phyloP scores from a whole-genome alignment of 352 stramenopile genomes.

The Pythium chondricola region DNA sequence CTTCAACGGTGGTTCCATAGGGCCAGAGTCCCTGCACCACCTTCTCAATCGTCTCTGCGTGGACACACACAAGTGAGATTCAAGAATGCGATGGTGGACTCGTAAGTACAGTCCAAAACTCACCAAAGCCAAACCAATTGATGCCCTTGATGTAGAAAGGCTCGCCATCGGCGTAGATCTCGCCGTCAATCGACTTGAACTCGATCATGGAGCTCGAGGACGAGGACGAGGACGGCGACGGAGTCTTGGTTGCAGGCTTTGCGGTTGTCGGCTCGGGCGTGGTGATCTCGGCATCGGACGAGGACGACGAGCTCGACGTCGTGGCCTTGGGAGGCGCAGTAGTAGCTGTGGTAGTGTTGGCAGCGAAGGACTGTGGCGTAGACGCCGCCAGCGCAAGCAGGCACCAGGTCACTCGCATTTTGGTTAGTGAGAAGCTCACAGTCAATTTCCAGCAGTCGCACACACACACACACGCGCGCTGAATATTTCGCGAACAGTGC shows the following conservation, averaged over 20 bases:
- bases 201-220: constrained; percentile 28
- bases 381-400: not conserved
- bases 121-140: constrained; percentile 66
- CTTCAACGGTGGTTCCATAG: constrained; percentile 46
- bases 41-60: constrained; percentile 48
- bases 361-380: not conserved
- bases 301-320: not conserved
- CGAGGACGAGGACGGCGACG: not conserved
- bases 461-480: too few species aligned
- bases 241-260: not conserved
- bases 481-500: constrained; percentile 6
- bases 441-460: too few species aligned
- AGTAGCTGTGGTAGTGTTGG: not conserved
- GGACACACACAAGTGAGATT: not conserved
- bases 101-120: not conserved
- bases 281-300: not conserved
- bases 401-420: too few species aligned
- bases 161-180: constrained; percentile 47
- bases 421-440: too few species aligned
- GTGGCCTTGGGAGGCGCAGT: not conserved
- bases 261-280: not conserved
- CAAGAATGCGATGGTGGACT: not conserved
- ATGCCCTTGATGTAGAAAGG: constrained; percentile 61
- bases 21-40: constrained; percentile 63
- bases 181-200: constrained; percentile 52